Evolutionary conservation across 1,284 basidiomycete species (phyloP), one percentile per base, ranked within the genome.

Genomic region (Mycosarcoma maydis): DNA sequence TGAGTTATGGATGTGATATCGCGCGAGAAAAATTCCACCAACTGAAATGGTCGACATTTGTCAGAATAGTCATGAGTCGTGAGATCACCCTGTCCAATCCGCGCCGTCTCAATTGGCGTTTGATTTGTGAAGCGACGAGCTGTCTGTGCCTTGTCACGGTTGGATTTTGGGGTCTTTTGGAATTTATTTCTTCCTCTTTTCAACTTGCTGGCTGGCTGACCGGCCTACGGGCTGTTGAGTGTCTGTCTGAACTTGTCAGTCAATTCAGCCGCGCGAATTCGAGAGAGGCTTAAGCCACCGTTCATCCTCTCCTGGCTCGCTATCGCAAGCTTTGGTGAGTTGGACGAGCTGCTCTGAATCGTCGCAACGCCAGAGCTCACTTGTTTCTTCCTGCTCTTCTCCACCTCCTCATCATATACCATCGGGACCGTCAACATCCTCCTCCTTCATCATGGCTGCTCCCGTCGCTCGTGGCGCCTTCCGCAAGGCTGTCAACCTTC

Each of bases 401-500:
- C 43, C 34, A 58, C 55, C 62, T 54, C 55, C 55, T 66, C 56
- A 51, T 43, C 51, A 27, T 34, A 42, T 36, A 29, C 42, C 55
- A 36, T 42, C 26, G 44, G 47, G 56, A 58, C 53, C 52, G 47
- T 66, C 56, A 51, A 38, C 43, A 43, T 23, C 51, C 33, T 20
- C 32, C 33, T 34, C 14, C 27, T 37, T 50, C 64, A 68, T 52
- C 70, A 77, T 78, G 45, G 66, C 55, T 34, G 73, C 69, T 54
- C 65, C 57, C 22, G 75, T 68, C 46, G 60, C 58, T 54, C 64
- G 69, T 43, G 68, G 77, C 50, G 67, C 79, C 59, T 72, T 75
- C 48, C 77, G 82, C 72, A 81, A 72, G 68, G 89, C 89, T 72
- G 84, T 92, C 82, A 92, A 89, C 84, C 85, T 95, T 78, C 84